Evolutionary conservation across 108 stramenopile genomes (phyloP), one percentile per base, ranked within the genome.

Genomic region (Cyclostephanos tholiformis): DNA sequence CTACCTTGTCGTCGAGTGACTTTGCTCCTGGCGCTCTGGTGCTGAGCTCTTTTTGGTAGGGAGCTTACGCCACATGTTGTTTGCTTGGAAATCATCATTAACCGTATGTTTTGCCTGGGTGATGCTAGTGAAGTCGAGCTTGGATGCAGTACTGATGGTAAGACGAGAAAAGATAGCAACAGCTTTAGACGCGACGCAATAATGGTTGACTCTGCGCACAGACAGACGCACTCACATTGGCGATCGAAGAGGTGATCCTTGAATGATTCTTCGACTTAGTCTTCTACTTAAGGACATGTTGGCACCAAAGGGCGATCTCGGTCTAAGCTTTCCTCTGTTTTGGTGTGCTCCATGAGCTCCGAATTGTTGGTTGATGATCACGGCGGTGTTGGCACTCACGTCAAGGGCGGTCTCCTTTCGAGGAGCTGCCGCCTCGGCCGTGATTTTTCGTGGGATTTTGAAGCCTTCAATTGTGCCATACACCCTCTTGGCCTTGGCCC

Each of bases 91-190:
- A 32, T 32, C 32, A 32, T 41, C 9, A 10, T 9, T 29, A 7
- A 9, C 32, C 61, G 65, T 25, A n/a, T 16, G 0, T 51, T 39
- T 65, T 65, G 14, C 44, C 16, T 17, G 32, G 35, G 29, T 39
- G 59, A 14, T 38, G 50, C 41, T 41, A 1, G n/a, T 38, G 23
- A 66, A 66, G 51, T 66, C 65, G n/a, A 66, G 65, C 65, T 66
- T 50, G 49, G 30, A 27, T 50, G 65, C 65, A 19, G 23, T 26
- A 26, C 30, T 66, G 39, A 60, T n/a, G 38, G 53, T 8, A 55
- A 20, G 26, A 26, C 4, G 23, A 55, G 23, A 55, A 12, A 27
- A 27, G 26, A 27, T 20, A 53, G 10, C 13, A 55, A 27, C 14
- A 2, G 26, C 7, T 27, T 26, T 19, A 13, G 1, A 26, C 23